These are phyloP conservation scores for Entomortierella parvispora DNA, from an alignment of 192 early-diverging fungal species.

Conservation along the genomic window DNA sequence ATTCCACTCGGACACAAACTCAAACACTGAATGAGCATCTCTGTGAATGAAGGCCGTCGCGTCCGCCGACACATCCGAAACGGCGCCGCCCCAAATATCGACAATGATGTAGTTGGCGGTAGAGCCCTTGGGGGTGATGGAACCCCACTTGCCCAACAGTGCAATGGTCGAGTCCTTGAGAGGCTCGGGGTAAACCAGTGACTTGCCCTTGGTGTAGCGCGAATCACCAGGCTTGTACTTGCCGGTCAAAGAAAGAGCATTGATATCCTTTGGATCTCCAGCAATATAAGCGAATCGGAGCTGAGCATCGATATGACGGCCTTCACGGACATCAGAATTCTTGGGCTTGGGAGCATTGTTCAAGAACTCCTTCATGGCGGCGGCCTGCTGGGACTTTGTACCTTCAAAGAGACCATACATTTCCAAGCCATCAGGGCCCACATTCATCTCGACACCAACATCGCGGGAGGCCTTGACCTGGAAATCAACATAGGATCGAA, in stretches of 20 bases:
- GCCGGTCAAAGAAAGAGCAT: slow-evolving; percentile 22
- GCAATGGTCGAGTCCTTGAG: slow-evolving; percentile 30
- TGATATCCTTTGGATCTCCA: slow-evolving; percentile 13
- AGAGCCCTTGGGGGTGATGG: slow-evolving; percentile 11
- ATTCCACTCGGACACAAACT: slow-evolving; percentile 51
- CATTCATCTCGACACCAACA: slow-evolving; percentile 49
- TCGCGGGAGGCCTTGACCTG: slow-evolving; percentile 24
- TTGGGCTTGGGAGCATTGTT: slow-evolving; percentile 5
- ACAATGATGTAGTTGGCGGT: slow-evolving; percentile 48
- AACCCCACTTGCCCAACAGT: slow-evolving; percentile 32
- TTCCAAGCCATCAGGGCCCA: slow-evolving; percentile 20
- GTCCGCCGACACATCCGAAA: slow-evolving; percentile 7
- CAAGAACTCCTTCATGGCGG: slow-evolving; percentile 24
- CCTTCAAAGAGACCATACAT: slow-evolving; percentile 49
- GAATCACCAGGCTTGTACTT: slow-evolving; percentile 26
- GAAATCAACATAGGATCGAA: slow-evolving; percentile 24
- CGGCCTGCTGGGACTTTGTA: neutral
- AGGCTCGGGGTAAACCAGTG: slow-evolving; percentile 31
- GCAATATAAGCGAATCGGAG: slow-evolving; percentile 30
- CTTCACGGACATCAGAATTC: slow-evolving; percentile 19
- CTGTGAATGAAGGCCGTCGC: slow-evolving; percentile 52
- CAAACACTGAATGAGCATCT: slow-evolving; percentile 37
- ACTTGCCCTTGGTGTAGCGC: slow-evolving; percentile 36
- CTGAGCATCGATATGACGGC: slow-evolving; percentile 32
- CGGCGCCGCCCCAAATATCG: slow-evolving; percentile 51